A percentile compares a stretch with the other conserved stretches of the same genome.
Conservation (phyloP, 306 rosid species). For the Acacia melanoxylon region DNA sequence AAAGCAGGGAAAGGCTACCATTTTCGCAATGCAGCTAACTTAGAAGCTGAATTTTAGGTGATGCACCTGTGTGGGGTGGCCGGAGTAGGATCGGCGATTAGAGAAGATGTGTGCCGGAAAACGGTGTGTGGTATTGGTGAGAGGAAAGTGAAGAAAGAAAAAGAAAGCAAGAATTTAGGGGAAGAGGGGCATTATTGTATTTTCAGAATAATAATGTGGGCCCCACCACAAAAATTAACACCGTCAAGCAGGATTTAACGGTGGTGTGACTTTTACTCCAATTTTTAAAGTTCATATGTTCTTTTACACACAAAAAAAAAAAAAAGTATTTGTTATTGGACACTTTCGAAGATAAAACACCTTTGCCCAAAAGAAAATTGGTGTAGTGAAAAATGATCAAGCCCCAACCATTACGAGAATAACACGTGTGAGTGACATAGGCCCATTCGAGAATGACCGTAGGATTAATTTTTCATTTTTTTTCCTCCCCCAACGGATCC, state of each 20-base stretch:
- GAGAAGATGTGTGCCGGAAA: conserved; percentile 28
- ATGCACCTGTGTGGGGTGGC: neutral
- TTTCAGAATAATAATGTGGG: no score
- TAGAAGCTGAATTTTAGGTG: neutral
- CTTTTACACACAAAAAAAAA: no score
- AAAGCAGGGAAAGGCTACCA: neutral
- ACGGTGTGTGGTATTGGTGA: neutral
- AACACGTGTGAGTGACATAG: neutral
- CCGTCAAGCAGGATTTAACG: no score
- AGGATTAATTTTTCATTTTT: no score
- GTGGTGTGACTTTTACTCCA: no score
- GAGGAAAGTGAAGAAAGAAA: conserved; percentile 15
- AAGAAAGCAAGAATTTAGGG: conserved; percentile 23
- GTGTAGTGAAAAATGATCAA: neutral
- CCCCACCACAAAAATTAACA: no score
- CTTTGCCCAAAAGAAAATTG: no score
- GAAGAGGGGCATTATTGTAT: no score
- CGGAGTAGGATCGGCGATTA: neutral
- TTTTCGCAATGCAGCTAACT: neutral
- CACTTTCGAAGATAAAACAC: no score
- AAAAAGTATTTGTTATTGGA: no score
- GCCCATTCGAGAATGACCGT: neutral
- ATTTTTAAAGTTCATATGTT: no score
- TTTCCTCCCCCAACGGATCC: neutral
- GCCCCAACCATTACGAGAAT: neutral